These are phyloP conservation scores for Penicillium angulare DNA, from an alignment of 495 filamentous ascomycete genomes.

Conservation along the genomic window DNA sequence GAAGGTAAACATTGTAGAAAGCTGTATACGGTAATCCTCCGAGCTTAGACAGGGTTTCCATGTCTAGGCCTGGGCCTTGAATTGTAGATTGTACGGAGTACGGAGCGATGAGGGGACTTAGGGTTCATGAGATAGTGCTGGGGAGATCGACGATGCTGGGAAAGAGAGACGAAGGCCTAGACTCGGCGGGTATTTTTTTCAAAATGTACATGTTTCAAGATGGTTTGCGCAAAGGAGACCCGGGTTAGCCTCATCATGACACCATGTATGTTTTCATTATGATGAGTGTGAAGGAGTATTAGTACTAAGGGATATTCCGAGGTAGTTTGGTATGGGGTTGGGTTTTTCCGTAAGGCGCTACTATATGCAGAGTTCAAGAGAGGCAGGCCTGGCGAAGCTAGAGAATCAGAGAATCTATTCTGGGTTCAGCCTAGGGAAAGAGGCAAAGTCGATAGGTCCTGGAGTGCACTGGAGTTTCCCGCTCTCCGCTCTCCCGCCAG, in stretches of 20 bases:
- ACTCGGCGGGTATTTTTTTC: not conserved
- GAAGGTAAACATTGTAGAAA: not conserved
- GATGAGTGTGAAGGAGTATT: no score
- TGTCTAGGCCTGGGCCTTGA: not conserved
- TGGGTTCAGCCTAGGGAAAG: not conserved
- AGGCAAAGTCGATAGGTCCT: no score
- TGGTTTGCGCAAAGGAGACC: conserved; percentile 1
- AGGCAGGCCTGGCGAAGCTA: not conserved
- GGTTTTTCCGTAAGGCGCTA: not conserved
- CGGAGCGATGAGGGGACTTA: not conserved
- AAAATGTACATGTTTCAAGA: not conserved
- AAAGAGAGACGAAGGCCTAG: not conserved
- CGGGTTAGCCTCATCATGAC: conserved; percentile 18
- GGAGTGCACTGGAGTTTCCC: not conserved
- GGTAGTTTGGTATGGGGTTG: not conserved
- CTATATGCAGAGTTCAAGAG: not conserved
- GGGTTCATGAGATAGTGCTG: not conserved
- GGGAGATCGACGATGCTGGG: conserved; percentile 1
- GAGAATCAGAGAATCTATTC: not conserved
- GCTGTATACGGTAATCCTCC: not conserved
- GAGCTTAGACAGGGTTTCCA: no score
- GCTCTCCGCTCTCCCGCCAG: not conserved
- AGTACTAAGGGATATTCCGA: no score
- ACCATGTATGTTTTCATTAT: conserved; percentile 20
- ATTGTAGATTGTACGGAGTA: no score